Evolutionary conservation across 2,329 filamentous ascomycete species (phyloP), one percentile per base, ranked within the genome.

Genomic region (Fusarium agapanthi): DNA sequence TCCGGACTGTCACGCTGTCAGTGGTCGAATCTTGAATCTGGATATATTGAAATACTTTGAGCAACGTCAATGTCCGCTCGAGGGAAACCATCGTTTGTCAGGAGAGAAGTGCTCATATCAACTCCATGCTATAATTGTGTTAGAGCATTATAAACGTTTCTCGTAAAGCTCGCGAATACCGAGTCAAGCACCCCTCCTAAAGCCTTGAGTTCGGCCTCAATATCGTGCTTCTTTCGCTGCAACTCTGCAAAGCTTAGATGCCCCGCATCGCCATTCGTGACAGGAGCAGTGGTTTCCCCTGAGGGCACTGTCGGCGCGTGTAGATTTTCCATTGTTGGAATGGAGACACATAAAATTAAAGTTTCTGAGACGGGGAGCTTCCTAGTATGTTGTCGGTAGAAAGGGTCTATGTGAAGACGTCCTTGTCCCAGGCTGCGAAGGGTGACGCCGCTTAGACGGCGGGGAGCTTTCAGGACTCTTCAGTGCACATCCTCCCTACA

Each of bases 61-160:
- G 96, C 92, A 71, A 99, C 93, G 81, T 99, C 96, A 72, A 99
- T 91, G 82, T 99, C 96, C 77, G 93, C 92, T 79, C 96, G 90
- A 37, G 96, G 96, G 80, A 94, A 99, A 53, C 96, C 96, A 83
- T 98, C 96, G 69, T 91, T 89, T 20, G 95, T 98, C 30, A 94
- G 90, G 43, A 99, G 89, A 65, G 90, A 87, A 13, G 96, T 98
- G 77, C 92, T 91, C 96, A 99, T 99, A 77, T 93, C 91, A 59
- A 97, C 95, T 48, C 92, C 91, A 85, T 98, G 95, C 95, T 98
- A 77, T 15, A 20, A 16, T 12, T 44, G 20, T 15, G 60, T 82
- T 50, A 82, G 79, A 34, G 61, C 28, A 16, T 47, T 20, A 22
- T 22, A 51, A 12, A 20, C 38, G 18, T 5, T 13, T 16, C 30